Conservation (phyloP, 345 rosid species). For the Eucalyptus urophylla region DNA sequence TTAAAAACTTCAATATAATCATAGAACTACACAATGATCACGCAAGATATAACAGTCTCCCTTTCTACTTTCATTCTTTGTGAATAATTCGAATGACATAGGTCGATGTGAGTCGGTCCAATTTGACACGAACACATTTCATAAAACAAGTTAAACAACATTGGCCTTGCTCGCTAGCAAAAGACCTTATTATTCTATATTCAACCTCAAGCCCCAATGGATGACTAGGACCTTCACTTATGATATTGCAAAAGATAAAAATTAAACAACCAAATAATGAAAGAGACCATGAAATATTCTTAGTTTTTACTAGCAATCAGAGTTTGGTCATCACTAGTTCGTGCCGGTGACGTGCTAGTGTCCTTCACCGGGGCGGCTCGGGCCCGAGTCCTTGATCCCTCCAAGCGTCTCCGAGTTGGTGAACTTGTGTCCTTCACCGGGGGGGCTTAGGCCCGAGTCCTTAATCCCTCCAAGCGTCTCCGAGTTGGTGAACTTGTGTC, state of each 20-base stretch:
- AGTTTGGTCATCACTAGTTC: background rate
- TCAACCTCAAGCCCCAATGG: background rate
- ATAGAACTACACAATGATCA: background rate
- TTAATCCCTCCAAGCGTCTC: background rate
- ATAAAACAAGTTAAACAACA: background rate
- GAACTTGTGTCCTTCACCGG: background rate
- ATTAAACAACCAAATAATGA: background rate
- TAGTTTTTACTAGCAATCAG: background rate
- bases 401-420: too few relatives aligned
- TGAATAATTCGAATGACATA: background rate
- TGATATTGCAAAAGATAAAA: background rate
- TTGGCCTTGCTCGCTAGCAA: background rate
- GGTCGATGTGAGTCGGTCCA: background rate
- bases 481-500: background rate
- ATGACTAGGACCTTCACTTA: background rate
- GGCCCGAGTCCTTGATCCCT: too few relatives aligned
- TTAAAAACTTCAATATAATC: background rate
- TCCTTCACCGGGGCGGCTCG: too few relatives aligned
- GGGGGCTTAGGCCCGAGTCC: background rate
- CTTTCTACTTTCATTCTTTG: background rate
- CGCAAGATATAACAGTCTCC: rapidly evolving
- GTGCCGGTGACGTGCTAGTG: background rate
- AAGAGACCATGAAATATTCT: background rate
- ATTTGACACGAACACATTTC: background rate
- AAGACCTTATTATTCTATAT: background rate